A percentile compares a stretch with the other conserved stretches of the same genome.
Evolutionary conservation across 1,284 basidiomycete species (phyloP).

Genomic region (Xerocomus amazonicus): DNA sequence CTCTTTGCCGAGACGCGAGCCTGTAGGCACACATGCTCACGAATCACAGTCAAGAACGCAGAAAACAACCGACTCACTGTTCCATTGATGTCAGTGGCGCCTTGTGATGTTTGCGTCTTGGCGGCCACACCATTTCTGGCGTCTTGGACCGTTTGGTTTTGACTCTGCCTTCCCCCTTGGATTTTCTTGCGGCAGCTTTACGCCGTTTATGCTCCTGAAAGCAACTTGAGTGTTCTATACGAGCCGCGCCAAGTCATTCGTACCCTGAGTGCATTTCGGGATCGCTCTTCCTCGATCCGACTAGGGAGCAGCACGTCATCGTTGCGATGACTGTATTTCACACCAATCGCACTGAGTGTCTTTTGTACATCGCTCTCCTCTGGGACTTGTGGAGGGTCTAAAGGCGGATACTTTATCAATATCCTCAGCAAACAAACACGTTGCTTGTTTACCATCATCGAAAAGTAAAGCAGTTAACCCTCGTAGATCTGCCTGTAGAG

Average conservation of each 20-base stretch:
- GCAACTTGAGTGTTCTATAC: constrained; percentile 8
- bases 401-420: neutral
- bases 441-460: constrained; percentile 52
- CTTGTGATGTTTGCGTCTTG: constrained; percentile 56
- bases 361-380: constrained; percentile 49
- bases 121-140: constrained; percentile 57
- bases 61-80: constrained; percentile 39
- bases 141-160: constrained; percentile 22
- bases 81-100: constrained; percentile 43
- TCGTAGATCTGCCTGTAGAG: constrained; percentile 47
- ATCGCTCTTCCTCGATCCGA: constrained; percentile 60
- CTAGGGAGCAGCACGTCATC: constrained; percentile 67
- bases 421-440: neutral
- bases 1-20: constrained; percentile 49
- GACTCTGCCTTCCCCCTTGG: constrained; percentile 16
- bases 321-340: constrained; percentile 69
- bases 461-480: constrained; percentile 67
- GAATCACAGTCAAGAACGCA: neutral
- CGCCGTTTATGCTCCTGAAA: constrained; percentile 30
- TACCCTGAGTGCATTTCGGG: constrained; percentile 54
- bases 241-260: neutral
- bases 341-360: constrained; percentile 55
- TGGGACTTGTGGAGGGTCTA: constrained; percentile 33
- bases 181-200: constrained; percentile 27
- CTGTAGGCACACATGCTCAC: constrained; percentile 32